phyloP scores from a whole-genome alignment of 2,329 filamentous ascomycete genomes.

The Exophiala dermatitidis region DNA sequence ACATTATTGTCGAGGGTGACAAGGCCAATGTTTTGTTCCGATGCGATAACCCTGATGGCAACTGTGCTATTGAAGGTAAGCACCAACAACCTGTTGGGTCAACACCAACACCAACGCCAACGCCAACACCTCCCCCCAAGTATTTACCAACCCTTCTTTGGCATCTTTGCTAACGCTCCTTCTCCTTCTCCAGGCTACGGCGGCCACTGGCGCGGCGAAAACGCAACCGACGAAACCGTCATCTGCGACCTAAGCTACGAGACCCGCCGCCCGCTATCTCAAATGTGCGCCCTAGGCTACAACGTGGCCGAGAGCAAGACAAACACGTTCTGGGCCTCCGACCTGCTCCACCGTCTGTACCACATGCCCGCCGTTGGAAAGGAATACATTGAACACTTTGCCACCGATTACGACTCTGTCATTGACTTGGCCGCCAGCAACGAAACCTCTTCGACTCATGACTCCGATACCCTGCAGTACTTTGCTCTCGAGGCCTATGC shows the following conservation, averaged over 20 bases:
- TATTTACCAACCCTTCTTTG: too few relatives aligned
- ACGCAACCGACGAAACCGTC: conserved; percentile 60
- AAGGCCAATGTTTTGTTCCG: conserved; percentile 54
- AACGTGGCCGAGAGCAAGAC: conserved; percentile 50
- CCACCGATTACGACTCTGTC: conserved; percentile 51
- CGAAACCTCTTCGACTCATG: conserved; percentile 46
- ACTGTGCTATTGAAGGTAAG: conserved; percentile 49
- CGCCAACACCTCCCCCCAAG: too few relatives aligned
- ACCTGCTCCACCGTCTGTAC: conserved; percentile 60
- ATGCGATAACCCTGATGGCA: conserved; percentile 61
- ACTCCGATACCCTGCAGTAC: conserved; percentile 59
- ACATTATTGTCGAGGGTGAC: conserved; percentile 53
- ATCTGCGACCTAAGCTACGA: conserved; percentile 59
- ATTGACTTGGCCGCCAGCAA: conserved; percentile 46
- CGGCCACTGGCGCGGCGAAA: conserved; percentile 61
- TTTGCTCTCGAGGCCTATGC: conserved; percentile 63
- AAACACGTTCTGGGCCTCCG: conserved; percentile 59
- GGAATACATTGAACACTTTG: conserved; percentile 54
- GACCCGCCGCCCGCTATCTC: conserved; percentile 50
- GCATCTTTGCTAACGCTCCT: too few relatives aligned
- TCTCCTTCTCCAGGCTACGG: conserved; percentile 30
- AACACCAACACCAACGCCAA: neutral
- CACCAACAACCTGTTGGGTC: conserved; percentile 15
- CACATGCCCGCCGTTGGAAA: conserved; percentile 58
- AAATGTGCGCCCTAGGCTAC: conserved; percentile 58